phyloP scores from a whole-genome alignment of 1,284 basidiomycete species.

The Chalciporus piperatoides region DNA sequence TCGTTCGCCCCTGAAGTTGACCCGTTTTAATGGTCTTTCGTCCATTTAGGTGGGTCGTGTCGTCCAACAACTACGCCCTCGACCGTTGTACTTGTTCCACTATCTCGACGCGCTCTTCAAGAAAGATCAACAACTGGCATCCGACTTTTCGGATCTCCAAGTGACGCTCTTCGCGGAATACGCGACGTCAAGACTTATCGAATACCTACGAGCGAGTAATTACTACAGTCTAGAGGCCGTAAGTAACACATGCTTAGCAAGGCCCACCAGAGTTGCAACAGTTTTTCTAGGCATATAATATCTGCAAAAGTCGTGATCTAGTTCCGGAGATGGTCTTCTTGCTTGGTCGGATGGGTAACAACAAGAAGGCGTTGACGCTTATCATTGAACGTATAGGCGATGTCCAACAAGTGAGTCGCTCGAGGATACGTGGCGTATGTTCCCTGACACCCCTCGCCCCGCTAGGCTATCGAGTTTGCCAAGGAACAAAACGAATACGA shows the following conservation, averaged over 20 bases:
- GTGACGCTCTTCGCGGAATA: slow-evolving; percentile 92
- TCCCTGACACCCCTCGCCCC: slow-evolving; percentile 1
- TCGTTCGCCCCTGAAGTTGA: slow-evolving; percentile 3
- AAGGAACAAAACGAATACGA: slow-evolving; percentile 97
- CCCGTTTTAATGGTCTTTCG: neutral
- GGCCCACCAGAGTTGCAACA: neutral
- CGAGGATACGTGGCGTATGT: neutral
- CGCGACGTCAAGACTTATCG: slow-evolving; percentile 75
- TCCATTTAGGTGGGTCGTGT: slow-evolving; percentile 73
- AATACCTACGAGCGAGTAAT: slow-evolving; percentile 88
- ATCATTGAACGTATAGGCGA: slow-evolving; percentile 96
- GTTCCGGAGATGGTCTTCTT: slow-evolving; percentile 98
- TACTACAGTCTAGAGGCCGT: slow-evolving; percentile 90
- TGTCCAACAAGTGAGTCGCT: slow-evolving; percentile 69
- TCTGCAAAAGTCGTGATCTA: slow-evolving; percentile 82
- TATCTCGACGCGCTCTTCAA: slow-evolving; percentile 92
- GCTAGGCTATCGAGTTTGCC: slow-evolving; percentile 94
- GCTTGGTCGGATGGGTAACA: slow-evolving; percentile 96
- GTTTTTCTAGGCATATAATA: slow-evolving; percentile 69
- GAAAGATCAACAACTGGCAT: slow-evolving; percentile 79
- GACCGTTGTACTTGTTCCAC: slow-evolving; percentile 84
- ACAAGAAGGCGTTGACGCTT: slow-evolving; percentile 88
- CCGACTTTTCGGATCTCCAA: slow-evolving; percentile 83
- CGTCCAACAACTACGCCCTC: slow-evolving; percentile 77
- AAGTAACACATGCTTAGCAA: slow-evolving; percentile 13